These are phyloP conservation scores for Puccinia horiana DNA, from an alignment of 1,284 basidiomycete species.

Conservation along the genomic window DNA sequence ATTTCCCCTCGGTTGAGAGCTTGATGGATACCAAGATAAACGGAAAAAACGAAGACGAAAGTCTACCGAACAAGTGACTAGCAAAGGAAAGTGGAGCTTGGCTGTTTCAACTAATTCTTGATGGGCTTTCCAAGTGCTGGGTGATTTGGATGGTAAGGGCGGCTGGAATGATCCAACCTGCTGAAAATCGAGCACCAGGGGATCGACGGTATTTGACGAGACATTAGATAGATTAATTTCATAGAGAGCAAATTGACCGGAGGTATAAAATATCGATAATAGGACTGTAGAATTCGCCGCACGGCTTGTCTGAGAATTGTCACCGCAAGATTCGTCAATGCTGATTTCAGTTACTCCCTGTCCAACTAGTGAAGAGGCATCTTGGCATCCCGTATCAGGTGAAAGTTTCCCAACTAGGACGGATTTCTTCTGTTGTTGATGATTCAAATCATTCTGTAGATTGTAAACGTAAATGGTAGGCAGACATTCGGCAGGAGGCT, in stretches of 20 bases:
- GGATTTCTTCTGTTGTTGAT: neutral
- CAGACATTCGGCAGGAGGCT: neutral
- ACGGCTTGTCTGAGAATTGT: neutral
- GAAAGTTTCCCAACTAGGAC: slow-evolving; percentile 8
- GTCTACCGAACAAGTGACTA: slow-evolving; percentile 39
- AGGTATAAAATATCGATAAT: slow-evolving; percentile 36
- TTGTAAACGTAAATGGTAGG: slow-evolving; percentile 30
- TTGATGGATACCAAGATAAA: slow-evolving; percentile 8
- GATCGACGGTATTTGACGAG: neutral
- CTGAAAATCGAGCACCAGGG: slow-evolving; percentile 6
- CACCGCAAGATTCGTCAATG: slow-evolving; percentile 24
- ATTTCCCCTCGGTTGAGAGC: neutral
- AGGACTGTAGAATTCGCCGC: neutral
- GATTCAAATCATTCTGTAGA: slow-evolving; percentile 6
- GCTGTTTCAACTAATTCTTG: slow-evolving; percentile 16
- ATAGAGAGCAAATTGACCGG: slow-evolving; percentile 16
- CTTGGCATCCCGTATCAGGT: neutral
- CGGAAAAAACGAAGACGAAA: slow-evolving; percentile 26
- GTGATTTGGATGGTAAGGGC: neutral
- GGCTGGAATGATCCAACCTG: slow-evolving; percentile 13
- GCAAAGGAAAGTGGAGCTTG: slow-evolving; percentile 32
- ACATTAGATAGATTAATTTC: neutral
- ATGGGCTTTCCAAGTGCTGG: neutral
- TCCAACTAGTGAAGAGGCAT: neutral
- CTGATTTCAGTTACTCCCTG: slow-evolving; percentile 36